These are phyloP conservation scores for Leishmania arabica DNA, from an alignment of 208 protist genomes.

Conservation along the genomic window DNA sequence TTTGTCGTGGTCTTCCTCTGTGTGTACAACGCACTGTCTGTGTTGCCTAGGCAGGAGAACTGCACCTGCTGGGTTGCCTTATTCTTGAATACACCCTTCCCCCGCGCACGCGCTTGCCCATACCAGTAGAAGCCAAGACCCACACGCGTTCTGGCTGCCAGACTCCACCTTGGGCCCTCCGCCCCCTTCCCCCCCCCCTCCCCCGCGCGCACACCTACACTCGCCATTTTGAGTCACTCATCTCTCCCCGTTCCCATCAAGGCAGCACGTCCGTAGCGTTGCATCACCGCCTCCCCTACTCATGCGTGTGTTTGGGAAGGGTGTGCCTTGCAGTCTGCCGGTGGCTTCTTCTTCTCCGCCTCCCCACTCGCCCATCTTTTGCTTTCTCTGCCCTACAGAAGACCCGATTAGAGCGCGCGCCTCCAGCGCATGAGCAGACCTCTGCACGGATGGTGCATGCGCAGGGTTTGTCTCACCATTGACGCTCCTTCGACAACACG, in stretches of 20 bases:
- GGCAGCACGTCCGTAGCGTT: background rate
- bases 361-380: background rate
- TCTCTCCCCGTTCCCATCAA: background rate
- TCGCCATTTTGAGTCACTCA: background rate
- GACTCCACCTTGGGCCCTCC: slow-evolving; percentile 1
- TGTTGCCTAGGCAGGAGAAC: background rate
- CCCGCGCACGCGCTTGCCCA: background rate
- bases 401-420: background rate
- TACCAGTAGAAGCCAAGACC: background rate
- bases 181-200: background rate
- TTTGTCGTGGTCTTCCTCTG: background rate
- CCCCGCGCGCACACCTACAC: background rate
- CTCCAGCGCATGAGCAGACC: background rate
- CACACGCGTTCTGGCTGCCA: background rate
- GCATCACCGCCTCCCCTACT: background rate
- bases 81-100: background rate
- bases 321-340: background rate
- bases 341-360: background rate
- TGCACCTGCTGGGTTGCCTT: background rate
- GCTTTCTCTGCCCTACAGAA: background rate
- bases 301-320: background rate
- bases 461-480: background rate
- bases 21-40: background rate
- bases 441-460: background rate
- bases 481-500: too few species aligned